These are phyloP conservation scores for Kingdonia uniflora DNA, from an alignment of 164 flowering plant genomes.

Conservation along the genomic window DNA sequence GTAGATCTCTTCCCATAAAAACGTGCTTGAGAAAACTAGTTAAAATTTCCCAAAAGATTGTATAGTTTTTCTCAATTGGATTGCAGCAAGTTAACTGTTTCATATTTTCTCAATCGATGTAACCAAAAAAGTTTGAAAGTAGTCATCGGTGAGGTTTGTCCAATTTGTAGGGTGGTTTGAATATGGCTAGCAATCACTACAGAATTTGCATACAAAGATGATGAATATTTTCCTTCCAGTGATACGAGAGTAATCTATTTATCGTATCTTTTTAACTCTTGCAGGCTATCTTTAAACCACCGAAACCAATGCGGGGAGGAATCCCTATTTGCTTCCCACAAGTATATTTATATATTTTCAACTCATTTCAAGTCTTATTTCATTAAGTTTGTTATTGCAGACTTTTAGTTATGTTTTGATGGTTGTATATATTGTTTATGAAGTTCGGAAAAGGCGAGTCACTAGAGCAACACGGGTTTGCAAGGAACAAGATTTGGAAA, in stretches of 20 bases:
- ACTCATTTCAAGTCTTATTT: background rate
- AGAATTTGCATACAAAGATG: no score
- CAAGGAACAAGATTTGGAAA: slow-evolving; percentile 78
- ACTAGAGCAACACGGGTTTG: slow-evolving; percentile 87
- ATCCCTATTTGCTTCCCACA: slow-evolving; percentile 90
- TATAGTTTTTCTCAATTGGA: no score
- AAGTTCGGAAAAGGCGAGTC: slow-evolving; percentile 81
- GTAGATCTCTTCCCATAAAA: no score
- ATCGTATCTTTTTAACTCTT: background rate
- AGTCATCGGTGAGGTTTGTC: no score
- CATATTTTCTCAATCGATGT: no score
- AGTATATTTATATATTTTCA: slow-evolving; percentile 28
- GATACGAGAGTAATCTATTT: background rate
- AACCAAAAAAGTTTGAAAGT: no score
- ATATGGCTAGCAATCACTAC: no score
- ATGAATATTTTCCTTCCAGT: background rate
- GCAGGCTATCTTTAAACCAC: slow-evolving; percentile 80
- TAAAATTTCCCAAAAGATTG: no score
- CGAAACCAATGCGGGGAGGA: slow-evolving; percentile 84
- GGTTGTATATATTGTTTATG: slow-evolving; percentile 9
- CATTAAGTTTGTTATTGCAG: background rate
- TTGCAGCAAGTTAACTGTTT: no score
- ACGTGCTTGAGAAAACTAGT: no score
- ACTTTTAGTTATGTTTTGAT: background rate
- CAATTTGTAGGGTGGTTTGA: no score